Percentiles rank a stretch among this genome's conserved stretches.
phyloP scores from a whole-genome alignment of 345 rosid species.

The Excoecaria agallocha region DNA sequence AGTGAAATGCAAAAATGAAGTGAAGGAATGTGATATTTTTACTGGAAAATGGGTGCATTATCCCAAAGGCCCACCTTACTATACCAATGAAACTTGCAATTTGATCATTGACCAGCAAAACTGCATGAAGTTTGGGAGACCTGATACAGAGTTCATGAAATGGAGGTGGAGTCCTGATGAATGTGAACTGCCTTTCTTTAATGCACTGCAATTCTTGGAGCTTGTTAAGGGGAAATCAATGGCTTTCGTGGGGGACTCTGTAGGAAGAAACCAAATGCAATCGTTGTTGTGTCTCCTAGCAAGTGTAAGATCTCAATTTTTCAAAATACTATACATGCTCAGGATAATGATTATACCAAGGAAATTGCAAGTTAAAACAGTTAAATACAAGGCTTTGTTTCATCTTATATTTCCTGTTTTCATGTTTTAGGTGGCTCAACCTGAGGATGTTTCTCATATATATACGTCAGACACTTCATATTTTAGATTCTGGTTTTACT shows the following conservation, averaged over 20 bases:
- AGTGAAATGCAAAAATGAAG: slow-evolving; percentile 4
- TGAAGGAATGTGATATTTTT: slow-evolving; percentile 34
- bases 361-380: background rate
- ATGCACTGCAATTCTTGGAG: slow-evolving; percentile 35
- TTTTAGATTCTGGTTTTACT: slow-evolving; percentile 28
- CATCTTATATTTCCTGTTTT: background rate
- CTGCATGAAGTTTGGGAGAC: slow-evolving; percentile 42
- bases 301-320: slow-evolving; percentile 24
- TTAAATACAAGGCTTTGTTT: background rate
- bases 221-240: slow-evolving; percentile 42
- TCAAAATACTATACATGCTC: background rate
- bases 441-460: slow-evolving; percentile 23
- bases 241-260: slow-evolving; percentile 47
- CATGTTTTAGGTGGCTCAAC: slow-evolving; percentile 22
- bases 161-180: slow-evolving; percentile 48
- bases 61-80: slow-evolving; percentile 30
- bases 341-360: background rate
- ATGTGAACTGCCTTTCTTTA: slow-evolving; percentile 41
- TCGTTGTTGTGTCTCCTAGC: slow-evolving; percentile 43
- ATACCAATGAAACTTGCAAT: slow-evolving; percentile 35
- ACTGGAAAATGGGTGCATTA: slow-evolving; percentile 40
- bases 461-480: slow-evolving; percentile 18
- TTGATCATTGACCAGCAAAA: slow-evolving; percentile 41
- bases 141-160: slow-evolving; percentile 38
- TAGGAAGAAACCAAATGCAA: slow-evolving; percentile 48